Base-by-base conservation (phyloP, 192 early-diverging fungal genomes). In the Jimgerdemannia lactiflua region DNA sequence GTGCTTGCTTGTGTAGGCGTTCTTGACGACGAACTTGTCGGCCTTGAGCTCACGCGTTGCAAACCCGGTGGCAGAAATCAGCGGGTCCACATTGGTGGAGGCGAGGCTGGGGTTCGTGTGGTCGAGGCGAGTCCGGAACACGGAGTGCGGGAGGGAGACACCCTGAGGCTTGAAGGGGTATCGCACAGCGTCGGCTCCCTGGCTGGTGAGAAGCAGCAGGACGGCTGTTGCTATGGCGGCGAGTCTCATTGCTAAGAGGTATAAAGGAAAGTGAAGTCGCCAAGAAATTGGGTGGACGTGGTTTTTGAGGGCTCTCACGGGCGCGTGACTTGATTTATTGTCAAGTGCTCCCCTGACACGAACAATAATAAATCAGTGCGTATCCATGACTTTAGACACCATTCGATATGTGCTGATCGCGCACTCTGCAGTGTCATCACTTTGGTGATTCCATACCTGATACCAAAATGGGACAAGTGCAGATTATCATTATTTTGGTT, bases 1-100 rank as follows among this genome's bases (percentile, higher is more conserved):
- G 74, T 89, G 88, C 17, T 89, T 80, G 18, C 92, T 91, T 17
- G 79, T 85, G 80, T 95, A 93, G 10, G 87, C 79, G 79, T 89
- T 89, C 70, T 93, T 89, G 71, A 95, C 88, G 18, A 85, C 71
- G 71, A 87, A 88, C 4, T 86, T 77, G 67, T 80, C 75, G 4
- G 74, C 64, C 8, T 84, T 84, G 8, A 87, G 72, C 20, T 77
- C 65, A 18, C 78, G 65, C 64, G 80, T 71, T 9, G 82, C 85
- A 80, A 89, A 89, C 20, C 82, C 75, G 14, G 83, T 69, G 72
- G 88, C 88, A 65, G 75, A 74, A 29, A 85, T 77, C 43, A 70
- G 64, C 39, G 86, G 80, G 69, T 83, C 71, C 14, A 1, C 49
- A 14, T 14, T 0, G 49, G 49, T 59, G 8, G 49, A 6, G 49